These are phyloP conservation scores for Eucalyptus dawsonii DNA, from an alignment of 345 rosid genomes.

Conservation along the genomic window DNA sequence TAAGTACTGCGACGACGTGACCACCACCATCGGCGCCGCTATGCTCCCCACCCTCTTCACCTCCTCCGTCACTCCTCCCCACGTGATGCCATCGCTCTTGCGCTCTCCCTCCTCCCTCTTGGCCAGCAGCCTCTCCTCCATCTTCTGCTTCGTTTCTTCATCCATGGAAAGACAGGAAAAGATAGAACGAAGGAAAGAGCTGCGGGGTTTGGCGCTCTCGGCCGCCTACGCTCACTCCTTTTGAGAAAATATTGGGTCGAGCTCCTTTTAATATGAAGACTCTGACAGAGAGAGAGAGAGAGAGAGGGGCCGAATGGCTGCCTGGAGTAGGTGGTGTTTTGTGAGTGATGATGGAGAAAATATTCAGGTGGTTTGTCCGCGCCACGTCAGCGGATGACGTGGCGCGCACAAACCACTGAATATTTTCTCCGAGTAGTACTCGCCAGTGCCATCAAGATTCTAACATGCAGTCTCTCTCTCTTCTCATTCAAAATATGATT, in stretches of 20 bases:
- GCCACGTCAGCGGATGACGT: too few species aligned
- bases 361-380: too few species aligned
- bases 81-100: neutral
- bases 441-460: neutral
- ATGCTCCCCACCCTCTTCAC: slow-evolving; percentile 29
- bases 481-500: neutral
- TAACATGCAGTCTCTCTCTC: neutral
- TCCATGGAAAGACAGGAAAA: neutral
- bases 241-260: too few species aligned
- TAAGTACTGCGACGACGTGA: slow-evolving; percentile 33
- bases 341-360: neutral
- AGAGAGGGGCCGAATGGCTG: neutral
- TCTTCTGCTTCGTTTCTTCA: neutral
- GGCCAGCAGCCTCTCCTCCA: neutral
- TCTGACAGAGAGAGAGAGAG: neutral
- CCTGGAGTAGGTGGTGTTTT: neutral
- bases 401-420: too few species aligned
- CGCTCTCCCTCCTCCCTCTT: neutral
- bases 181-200: neutral
- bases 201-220: neutral
- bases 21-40: slow-evolving; percentile 69
- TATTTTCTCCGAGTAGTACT: neutral
- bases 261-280: neutral
- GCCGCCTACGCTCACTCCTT: neutral
- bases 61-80: slow-evolving; percentile 11